These are phyloP conservation scores for Skeletonema potamos DNA, from an alignment of 108 stramenopile genomes.

Conservation along the genomic window DNA sequence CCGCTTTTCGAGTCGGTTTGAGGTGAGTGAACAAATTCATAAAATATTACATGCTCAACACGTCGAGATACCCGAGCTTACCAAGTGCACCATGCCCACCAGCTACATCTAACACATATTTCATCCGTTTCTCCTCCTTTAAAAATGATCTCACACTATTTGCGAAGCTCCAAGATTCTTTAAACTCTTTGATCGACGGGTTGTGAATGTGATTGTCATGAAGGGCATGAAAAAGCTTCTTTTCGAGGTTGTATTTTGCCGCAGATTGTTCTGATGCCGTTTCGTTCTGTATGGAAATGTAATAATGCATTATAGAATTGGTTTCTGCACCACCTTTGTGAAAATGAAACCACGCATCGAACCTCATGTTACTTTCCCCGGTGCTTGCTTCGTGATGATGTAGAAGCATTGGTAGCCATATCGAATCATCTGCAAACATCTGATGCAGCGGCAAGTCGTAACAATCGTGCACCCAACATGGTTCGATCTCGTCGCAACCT, in stretches of 20 bases:
- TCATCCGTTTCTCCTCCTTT: slow-evolving; percentile 29
- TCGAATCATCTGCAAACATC: slow-evolving; percentile 86
- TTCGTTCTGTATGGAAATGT: slow-evolving; percentile 58
- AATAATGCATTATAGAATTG: slow-evolving; percentile 70
- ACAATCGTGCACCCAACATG: slow-evolving; percentile 64
- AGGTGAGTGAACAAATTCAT: not conserved
- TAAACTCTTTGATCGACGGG: slow-evolving; percentile 75
- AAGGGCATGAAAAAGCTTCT: slow-evolving; percentile 67
- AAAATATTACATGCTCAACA: too few species aligned
- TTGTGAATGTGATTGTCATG: slow-evolving; percentile 53
- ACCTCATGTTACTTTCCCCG: slow-evolving; percentile 2
- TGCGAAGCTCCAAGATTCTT: slow-evolving; percentile 69
- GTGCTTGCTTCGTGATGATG: slow-evolving; percentile 19
- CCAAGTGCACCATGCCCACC: slow-evolving; percentile 80
- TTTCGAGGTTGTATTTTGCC: slow-evolving; percentile 45
- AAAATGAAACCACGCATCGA: slow-evolving; percentile 81
- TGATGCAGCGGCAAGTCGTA: slow-evolving; percentile 63
- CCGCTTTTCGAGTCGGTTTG: too few species aligned
- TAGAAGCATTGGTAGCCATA: slow-evolving; percentile 64
- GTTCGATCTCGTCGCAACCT: slow-evolving; percentile 79
- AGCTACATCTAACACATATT: slow-evolving; percentile 71
- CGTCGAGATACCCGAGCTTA: too few species aligned
- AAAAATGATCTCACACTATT: slow-evolving; percentile 57
- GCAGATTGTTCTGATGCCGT: not conserved
- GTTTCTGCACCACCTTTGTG: slow-evolving; percentile 48